Percentiles rank a stretch among this genome's conserved stretches.
Conservation (phyloP, 371 early-diverging fungal genomes). For the Mortierella sp. region DNA sequence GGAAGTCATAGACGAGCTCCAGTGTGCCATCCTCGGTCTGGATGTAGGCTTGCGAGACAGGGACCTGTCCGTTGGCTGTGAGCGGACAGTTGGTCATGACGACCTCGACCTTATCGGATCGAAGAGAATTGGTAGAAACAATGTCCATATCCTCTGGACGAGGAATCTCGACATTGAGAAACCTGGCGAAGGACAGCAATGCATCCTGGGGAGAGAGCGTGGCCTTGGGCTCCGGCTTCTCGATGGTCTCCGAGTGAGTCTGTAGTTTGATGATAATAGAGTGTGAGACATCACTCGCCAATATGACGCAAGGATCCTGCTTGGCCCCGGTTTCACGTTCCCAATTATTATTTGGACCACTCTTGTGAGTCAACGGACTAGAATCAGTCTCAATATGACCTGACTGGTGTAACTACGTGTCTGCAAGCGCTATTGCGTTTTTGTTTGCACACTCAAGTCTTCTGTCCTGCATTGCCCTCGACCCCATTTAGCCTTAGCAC, state of each 20-base stretch:
- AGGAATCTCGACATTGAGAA: constrained; percentile 48
- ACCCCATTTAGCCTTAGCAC: too few species aligned
- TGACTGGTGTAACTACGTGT: too few species aligned
- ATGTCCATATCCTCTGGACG: constrained; percentile 54
- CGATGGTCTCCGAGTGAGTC: background rate
- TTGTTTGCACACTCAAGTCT: too few species aligned
- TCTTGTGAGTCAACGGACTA: too few species aligned
- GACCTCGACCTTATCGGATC: constrained; percentile 47
- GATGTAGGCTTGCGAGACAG: constrained; percentile 67
- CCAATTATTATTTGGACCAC: too few species aligned
- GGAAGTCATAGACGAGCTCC: constrained; percentile 86
- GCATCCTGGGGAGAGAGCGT: constrained; percentile 55
- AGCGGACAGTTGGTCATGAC: constrained; percentile 68
- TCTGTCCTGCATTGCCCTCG: too few species aligned
- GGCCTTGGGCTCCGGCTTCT: background rate
- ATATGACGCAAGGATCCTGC: too few species aligned
- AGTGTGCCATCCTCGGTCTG: constrained; percentile 66
- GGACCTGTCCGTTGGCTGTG: constrained; percentile 65
- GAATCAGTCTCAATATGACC: too few species aligned
- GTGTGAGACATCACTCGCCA: too few species aligned
- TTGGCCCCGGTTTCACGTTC: too few species aligned
- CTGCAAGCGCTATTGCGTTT: too few species aligned
- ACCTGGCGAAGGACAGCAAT: constrained; percentile 48
- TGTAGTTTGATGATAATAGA: background rate
- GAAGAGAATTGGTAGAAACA: constrained; percentile 31